These are phyloP conservation scores for Eucalyptus urophylla DNA, from an alignment of 345 rosid species.

Conservation along the genomic window DNA sequence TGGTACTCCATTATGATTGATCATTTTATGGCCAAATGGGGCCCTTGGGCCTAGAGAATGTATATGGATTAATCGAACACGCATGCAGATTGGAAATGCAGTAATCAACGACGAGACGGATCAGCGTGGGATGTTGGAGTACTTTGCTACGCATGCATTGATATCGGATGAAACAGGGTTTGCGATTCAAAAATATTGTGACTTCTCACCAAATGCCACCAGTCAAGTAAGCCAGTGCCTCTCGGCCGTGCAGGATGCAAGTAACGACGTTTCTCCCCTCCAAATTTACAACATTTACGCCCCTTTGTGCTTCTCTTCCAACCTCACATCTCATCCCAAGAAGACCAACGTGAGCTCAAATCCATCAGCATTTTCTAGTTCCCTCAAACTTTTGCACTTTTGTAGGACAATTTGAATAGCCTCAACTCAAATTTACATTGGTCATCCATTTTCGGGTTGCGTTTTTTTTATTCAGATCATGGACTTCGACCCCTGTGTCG, in stretches of 20 bases:
- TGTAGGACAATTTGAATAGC: too few species aligned
- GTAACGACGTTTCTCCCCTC: too few species aligned
- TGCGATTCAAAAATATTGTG: slow-evolving; percentile 27
- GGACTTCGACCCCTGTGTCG: slow-evolving; percentile 56
- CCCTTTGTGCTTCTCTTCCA: slow-evolving; percentile 36
- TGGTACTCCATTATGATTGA: not conserved
- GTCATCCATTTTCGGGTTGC: not conserved
- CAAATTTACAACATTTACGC: slow-evolving; percentile 63
- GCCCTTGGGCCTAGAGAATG: not conserved
- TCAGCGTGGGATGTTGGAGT: slow-evolving; percentile 51
- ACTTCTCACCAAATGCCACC: slow-evolving; percentile 23
- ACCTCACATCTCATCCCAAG: slow-evolving; percentile 42
- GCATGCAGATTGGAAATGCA: slow-evolving; percentile 68
- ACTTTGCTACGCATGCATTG: slow-evolving; percentile 47
- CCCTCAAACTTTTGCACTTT: not conserved
- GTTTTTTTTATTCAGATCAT: slow-evolving; percentile 6
- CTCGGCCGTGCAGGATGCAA: not conserved
- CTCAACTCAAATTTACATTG: too few species aligned
- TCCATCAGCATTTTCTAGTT: not conserved
- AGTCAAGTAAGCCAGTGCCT: slow-evolving; percentile 21
- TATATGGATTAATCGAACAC: not conserved
- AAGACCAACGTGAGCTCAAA: slow-evolving; percentile 4
- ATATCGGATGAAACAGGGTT: slow-evolving; percentile 23
- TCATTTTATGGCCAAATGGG: not conserved
- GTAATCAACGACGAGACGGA: slow-evolving; percentile 68